A percentile compares a stretch with the other conserved stretches of the same genome.
These are phyloP conservation scores for Candida sanyaensis DNA, from an alignment of 1,139 yeast species.

Conservation along the genomic window DNA sequence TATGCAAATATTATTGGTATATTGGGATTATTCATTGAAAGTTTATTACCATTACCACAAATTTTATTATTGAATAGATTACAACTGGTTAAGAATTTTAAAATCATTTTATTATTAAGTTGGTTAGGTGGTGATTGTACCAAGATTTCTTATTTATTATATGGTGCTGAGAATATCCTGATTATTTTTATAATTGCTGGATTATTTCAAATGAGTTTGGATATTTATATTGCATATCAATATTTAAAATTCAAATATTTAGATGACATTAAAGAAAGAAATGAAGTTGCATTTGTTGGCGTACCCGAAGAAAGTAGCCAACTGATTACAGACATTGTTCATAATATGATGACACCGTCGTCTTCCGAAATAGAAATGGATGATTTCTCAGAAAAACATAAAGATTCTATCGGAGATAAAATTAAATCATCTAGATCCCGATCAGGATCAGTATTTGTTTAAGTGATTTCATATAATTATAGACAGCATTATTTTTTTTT, in stretches of 20 bases:
- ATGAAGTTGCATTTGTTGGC: background rate
- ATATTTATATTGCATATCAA: constrained; percentile 74
- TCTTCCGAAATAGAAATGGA: constrained; percentile 8
- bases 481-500: background rate
- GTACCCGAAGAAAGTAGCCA: background rate
- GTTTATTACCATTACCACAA: constrained; percentile 87
- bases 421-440: constrained; percentile 1
- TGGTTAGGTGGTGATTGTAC: constrained; percentile 91
- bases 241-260: constrained; percentile 54
- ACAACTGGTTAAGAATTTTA: constrained; percentile 75
- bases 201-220: constrained; percentile 76
- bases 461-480: background rate
- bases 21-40: constrained; percentile 73
- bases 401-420: background rate
- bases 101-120: constrained; percentile 68
- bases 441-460: background rate
- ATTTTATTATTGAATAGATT: constrained; percentile 70
- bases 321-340: constrained; percentile 13
- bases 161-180: constrained; percentile 72
- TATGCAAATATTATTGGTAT: constrained; percentile 69
- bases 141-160: constrained; percentile 69
- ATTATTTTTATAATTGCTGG: constrained; percentile 75
- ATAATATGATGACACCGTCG: constrained; percentile 3
- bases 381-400: constrained; percentile 1
- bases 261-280: background rate